Percentiles rank a stretch among this genome's conserved stretches.
Conservation (phyloP, 495 filamentous ascomycete genomes). For the Daldinia caldariorum region DNA sequence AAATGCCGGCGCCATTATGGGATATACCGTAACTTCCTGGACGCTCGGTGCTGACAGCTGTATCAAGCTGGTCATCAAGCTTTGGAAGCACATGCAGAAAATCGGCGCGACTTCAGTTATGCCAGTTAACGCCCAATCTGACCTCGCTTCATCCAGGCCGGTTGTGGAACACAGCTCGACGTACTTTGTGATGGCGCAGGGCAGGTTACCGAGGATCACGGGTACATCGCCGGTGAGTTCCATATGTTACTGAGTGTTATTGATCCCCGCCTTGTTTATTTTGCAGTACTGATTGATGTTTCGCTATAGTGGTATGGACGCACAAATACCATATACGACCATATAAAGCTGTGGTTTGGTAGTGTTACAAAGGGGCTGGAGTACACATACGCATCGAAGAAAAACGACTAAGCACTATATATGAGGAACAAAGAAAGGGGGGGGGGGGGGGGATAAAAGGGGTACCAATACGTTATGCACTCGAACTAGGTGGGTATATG, state of each 20-base stretch:
- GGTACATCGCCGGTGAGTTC: slow-evolving; percentile 48
- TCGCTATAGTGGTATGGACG: slow-evolving; percentile 44
- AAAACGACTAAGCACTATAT: slow-evolving; percentile 4
- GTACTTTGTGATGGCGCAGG: slow-evolving; percentile 46
- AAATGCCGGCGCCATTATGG: slow-evolving; percentile 50
- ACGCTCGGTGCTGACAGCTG: slow-evolving; percentile 57
- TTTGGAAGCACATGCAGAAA: slow-evolving; percentile 53
- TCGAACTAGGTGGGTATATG: no score
- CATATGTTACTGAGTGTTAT: neutral
- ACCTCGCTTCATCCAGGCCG: slow-evolving; percentile 33
- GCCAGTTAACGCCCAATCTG: slow-evolving; percentile 40
- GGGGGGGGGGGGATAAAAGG: no score
- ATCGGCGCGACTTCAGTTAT: slow-evolving; percentile 46
- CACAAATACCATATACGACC: slow-evolving; percentile 44
- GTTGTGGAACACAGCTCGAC: slow-evolving; percentile 47
- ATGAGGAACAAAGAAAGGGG: no score
- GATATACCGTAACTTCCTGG: slow-evolving; percentile 65
- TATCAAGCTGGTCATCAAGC: slow-evolving; percentile 47
- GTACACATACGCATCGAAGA: slow-evolving; percentile 41
- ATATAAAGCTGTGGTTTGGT: slow-evolving; percentile 42
- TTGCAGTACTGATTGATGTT: neutral
- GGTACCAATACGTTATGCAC: no score
- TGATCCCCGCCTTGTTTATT: neutral
- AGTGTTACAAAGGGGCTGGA: slow-evolving; percentile 46
- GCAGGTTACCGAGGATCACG: slow-evolving; percentile 48